These are phyloP conservation scores for Geotrichum macrosporum DNA, from an alignment of 1,139 yeast genomes.

Conservation along the genomic window DNA sequence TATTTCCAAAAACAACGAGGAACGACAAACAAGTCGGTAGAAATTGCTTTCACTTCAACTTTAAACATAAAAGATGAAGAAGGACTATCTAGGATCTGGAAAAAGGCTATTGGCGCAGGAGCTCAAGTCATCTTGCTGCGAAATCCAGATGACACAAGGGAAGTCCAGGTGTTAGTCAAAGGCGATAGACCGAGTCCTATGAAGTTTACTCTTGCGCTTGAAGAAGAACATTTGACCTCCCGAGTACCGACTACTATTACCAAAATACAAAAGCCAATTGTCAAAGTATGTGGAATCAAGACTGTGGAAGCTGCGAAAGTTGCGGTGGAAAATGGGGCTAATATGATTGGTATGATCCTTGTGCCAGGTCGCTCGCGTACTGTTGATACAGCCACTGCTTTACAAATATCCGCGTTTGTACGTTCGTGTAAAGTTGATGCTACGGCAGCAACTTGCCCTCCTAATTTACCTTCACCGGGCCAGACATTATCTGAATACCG, in stretches of 20 bases:
- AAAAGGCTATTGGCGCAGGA: constrained; percentile 11
- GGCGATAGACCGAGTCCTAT: neutral
- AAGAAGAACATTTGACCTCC: constrained; percentile 2
- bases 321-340: constrained; percentile 70
- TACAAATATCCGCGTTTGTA: constrained; percentile 45
- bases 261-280: constrained; percentile 35
- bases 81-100: neutral
- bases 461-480: constrained; percentile 10
- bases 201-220: constrained; percentile 1
- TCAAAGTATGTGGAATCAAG: constrained; percentile 81
- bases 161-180: neutral
- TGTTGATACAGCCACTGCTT: constrained; percentile 52
- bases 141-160: neutral
- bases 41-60: constrained; percentile 5
- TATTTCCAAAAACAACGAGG: neutral
- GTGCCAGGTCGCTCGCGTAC: constrained; percentile 82
- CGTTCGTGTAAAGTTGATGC: constrained; percentile 21
- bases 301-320: constrained; percentile 60
- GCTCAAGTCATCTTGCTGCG: constrained; percentile 9
- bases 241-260: neutral
- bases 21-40: no score
- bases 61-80: neutral
- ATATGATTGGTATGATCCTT: constrained; percentile 75
- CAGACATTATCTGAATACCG: constrained; percentile 2
- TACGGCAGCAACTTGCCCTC: neutral